Conservation (phyloP, 306 rosid species). For the Casuarina cunninghamiana region DNA sequence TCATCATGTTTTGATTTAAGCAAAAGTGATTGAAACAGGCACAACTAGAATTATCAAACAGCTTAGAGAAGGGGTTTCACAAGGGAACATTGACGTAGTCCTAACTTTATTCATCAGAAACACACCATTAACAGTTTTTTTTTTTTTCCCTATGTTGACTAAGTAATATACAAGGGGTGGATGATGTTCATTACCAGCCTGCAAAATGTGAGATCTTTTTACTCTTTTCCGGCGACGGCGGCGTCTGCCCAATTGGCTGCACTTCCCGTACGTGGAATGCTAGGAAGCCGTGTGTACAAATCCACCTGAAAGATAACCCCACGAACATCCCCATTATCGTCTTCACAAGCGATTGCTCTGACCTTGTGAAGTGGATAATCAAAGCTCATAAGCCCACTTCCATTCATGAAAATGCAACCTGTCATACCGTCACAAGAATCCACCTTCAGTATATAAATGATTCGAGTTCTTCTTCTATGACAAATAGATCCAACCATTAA, state of each 20-base stretch:
- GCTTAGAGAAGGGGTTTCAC: background rate
- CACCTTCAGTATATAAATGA: background rate
- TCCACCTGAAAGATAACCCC: constrained; percentile 60
- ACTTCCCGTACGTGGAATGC: constrained; percentile 61
- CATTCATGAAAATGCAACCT: constrained; percentile 62
- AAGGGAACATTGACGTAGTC: background rate
- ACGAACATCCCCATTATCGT: constrained; percentile 46
- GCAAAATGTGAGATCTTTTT: constrained; percentile 20
- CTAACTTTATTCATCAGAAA: constrained; percentile 7
- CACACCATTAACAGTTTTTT: background rate
- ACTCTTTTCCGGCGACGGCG: constrained; percentile 30
- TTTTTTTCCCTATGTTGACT: background rate
- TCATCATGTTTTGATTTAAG: background rate
- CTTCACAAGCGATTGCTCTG: constrained; percentile 39
- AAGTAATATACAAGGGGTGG: background rate
- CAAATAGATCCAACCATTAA: too few relatives aligned
- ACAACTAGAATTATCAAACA: background rate
- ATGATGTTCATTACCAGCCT: constrained; percentile 8
- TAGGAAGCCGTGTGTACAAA: constrained; percentile 44
- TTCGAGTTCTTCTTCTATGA: too few relatives aligned
- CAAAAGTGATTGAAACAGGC: background rate
- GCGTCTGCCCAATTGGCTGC: constrained; percentile 57
- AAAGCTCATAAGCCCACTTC: constrained; percentile 56
- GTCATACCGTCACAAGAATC: constrained; percentile 7
- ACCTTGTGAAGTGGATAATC: constrained; percentile 63